phyloP scores from a whole-genome alignment of 192 early-diverging fungal species.

The Chytriomyces hyalinus region DNA sequence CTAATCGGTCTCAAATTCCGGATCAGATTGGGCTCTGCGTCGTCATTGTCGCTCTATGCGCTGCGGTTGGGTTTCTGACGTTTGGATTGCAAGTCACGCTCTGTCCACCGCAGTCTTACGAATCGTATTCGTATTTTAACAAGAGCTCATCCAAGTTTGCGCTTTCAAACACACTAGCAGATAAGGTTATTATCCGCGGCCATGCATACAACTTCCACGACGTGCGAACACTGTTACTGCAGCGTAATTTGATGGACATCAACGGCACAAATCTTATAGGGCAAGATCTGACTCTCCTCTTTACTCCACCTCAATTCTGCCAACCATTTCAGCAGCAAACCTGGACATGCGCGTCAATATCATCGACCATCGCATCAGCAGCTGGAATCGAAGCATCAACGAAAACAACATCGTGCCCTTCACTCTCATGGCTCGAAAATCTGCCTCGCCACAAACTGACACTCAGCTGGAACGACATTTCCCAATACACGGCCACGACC shows the following conservation, averaged over 20 bases:
- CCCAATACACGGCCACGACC: constrained; percentile 16
- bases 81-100: constrained; percentile 44
- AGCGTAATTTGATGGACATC: constrained; percentile 24
- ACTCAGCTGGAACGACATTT: constrained; percentile 48
- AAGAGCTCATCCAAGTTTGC: neutral
- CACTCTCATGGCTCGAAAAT: neutral
- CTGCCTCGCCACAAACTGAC: constrained; percentile 34
- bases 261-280: constrained; percentile 41
- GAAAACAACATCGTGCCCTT: constrained; percentile 7
- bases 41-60: constrained; percentile 80
- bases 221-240: constrained; percentile 21
- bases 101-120: constrained; percentile 2
- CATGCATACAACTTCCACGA: constrained; percentile 41
- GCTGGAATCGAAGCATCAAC: neutral
- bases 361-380: neutral
- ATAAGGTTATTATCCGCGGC: constrained; percentile 37
- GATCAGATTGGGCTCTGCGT: constrained; percentile 82
- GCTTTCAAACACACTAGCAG: neutral
- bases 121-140: constrained; percentile 8
- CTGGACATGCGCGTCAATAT: constrained; percentile 28
- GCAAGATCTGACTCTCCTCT: constrained; percentile 39
- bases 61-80: constrained; percentile 51
- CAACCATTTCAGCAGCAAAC: neutral
- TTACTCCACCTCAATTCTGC: constrained; percentile 10
- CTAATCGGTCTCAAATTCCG: constrained; percentile 14